Base-by-base conservation (phyloP, 2,329 filamentous ascomycete species). In the Biscogniauxia sp. region DNA sequence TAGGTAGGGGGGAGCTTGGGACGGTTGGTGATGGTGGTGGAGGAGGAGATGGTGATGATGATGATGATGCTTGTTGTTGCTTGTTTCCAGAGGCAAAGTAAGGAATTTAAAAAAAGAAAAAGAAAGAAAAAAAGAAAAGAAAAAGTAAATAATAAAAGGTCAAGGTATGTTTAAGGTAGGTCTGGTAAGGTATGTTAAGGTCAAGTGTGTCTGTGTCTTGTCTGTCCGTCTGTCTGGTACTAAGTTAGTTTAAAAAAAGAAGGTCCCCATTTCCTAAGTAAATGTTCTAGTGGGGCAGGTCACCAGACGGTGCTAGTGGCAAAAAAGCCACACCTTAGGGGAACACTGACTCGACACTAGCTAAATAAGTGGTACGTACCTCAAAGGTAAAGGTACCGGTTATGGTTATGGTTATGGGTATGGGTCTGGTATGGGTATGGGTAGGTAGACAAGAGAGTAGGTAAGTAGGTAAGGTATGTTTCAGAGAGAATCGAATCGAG, bases 241-340 rank as follows among this genome's bases (percentile, higher is more conserved):
- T 32, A 58, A 65, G 64, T 67, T 67, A 68, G 68, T 66, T 64
- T 64, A 64, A 69, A 45, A 45, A 45, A 17, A 45, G 15, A 45
- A 45, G 37, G 37, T 9, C 37, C 13, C 37, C 37, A 6, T 45
- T 45, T 70, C 58, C 68, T 64, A 67, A 66, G 61, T 64, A 61
- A 61, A 64, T 61, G 64, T 67, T 62, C 64, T 66, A 59, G 69
- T 70, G 69, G 69, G 69, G 68, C 68, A 63, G 69, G 69, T 70
- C 69, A 70, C 65, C 68, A 65, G 69, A 69, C 61, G 67, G 67
- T 68, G 61, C 69, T 70, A 70, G 69, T 70, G 69, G 69, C 69
- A 58, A 70, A 56, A 70, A 69, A 70, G 69, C 68, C 69, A 70
- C 69, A 62, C 59, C 63, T 61, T 66, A 60, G 67, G 59, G 62